Conservation (phyloP, 257 asterid genomes). For the Nicotiana undulata region DNA sequence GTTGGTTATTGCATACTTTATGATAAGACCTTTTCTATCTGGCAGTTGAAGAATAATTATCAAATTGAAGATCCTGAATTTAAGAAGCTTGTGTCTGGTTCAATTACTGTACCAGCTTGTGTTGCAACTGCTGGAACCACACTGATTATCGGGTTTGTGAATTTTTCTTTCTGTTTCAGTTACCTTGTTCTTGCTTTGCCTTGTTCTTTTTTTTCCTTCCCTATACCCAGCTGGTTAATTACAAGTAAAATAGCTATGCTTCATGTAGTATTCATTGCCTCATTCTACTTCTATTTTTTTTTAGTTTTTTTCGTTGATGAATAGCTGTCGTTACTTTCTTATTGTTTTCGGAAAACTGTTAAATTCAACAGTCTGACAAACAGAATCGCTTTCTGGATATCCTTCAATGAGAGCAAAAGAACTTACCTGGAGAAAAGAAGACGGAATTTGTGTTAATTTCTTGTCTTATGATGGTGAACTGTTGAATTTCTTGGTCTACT, state of each 20-base stretch:
- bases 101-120: slow-evolving; percentile 70
- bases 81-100: slow-evolving; percentile 52
- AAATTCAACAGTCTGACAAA: background rate
- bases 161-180: background rate
- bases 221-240: background rate
- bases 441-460: background rate
- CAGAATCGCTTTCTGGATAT: background rate
- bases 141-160: slow-evolving; percentile 66
- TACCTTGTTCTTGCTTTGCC: background rate
- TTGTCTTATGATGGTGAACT: background rate
- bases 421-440: background rate
- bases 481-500: background rate
- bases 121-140: slow-evolving; percentile 94
- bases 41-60: slow-evolving; percentile 59
- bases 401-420: background rate
- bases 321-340: background rate
- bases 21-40: slow-evolving; percentile 11
- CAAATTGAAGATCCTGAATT: slow-evolving; percentile 52
- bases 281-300: background rate
- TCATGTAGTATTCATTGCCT: background rate
- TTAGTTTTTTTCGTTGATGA: background rate
- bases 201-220: background rate
- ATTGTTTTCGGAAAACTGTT: background rate
- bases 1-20: background rate
- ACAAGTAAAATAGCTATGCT: background rate